A percentile compares a stretch with the other conserved stretches of the same genome.
phyloP scores from a whole-genome alignment of 352 stramenopile genomes.

The Phytophthora parvispora region DNA sequence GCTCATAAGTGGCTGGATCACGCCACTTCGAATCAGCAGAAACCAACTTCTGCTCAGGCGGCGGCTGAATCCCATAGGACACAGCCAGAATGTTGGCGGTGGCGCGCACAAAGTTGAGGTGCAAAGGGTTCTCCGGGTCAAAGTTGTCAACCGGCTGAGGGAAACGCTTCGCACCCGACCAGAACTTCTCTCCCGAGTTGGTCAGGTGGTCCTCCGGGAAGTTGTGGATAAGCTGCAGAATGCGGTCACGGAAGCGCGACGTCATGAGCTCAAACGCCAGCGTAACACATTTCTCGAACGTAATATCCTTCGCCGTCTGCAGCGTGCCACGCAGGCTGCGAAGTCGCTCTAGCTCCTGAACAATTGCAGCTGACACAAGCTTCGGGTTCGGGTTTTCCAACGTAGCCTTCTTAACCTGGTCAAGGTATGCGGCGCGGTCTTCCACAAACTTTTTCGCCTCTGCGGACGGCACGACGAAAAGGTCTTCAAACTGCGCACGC shows the following conservation, averaged over 20 bases:
- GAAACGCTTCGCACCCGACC: slow-evolving; percentile 89
- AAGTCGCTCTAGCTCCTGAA: slow-evolving; percentile 81
- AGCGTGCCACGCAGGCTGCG: slow-evolving; percentile 63
- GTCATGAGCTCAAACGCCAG: slow-evolving; percentile 84
- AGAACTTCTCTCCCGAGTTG: slow-evolving; percentile 87
- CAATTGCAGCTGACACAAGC: slow-evolving; percentile 68
- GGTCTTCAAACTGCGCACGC: slow-evolving; percentile 88
- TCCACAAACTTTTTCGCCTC: slow-evolving; percentile 91
- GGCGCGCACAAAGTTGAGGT: slow-evolving; percentile 84
- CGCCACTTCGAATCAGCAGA: slow-evolving; percentile 89
- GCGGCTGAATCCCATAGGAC: slow-evolving; percentile 78
- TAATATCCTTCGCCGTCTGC: slow-evolving; percentile 59
- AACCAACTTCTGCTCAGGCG: slow-evolving; percentile 75
- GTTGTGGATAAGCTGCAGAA: slow-evolving; percentile 90
- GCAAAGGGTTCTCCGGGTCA: slow-evolving; percentile 66
- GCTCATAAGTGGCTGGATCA: slow-evolving; percentile 68
- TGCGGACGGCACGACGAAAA: slow-evolving; percentile 84
- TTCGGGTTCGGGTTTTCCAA: slow-evolving; percentile 84
- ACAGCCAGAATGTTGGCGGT: slow-evolving; percentile 86
- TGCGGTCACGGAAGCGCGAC: slow-evolving; percentile 88
- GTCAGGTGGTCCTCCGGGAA: slow-evolving; percentile 88
- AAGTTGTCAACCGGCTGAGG: slow-evolving; percentile 74
- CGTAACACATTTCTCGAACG: slow-evolving; percentile 80
- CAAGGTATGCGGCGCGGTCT: slow-evolving; percentile 77
- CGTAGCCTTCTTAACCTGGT: slow-evolving; percentile 73